Base-by-base conservation (phyloP, 345 rosid species). In the Punica granatum region DNA sequence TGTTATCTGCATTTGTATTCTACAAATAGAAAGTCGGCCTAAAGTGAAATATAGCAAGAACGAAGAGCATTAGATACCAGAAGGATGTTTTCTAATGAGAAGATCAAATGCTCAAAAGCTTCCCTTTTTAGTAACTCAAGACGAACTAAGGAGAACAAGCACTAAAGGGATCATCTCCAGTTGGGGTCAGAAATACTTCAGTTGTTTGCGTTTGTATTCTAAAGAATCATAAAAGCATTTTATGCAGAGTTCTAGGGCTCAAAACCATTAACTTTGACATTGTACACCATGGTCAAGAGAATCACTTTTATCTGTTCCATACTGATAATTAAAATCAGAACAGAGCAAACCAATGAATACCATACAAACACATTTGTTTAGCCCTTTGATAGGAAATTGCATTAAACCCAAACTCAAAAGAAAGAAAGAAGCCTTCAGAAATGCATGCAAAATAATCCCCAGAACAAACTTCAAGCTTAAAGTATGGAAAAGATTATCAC, bases 401-500 rank as follows among this genome's bases (percentile, higher is more conserved):
- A 11, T 37, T 51, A 51, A 51, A 46, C 13, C 58, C 58, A 51
- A 51, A 1, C 7, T 21, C 3, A 11, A 46, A n/a, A 44, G 51
- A 51, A 19, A n/a, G 11, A 25, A 21, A 51, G 30, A 51, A 5
- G 58, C 30, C 58, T 7, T 56, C 8, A 25, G 61, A 56, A 26
- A n/a, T 51, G 21, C 54, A 51, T 1, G n/a, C 53, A 46, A 46
- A 46, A 46, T 46, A 4, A 46, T 46, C 53, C 3, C 53, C 11
- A 23, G 13, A 53, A 3, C 26, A 60, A 58, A 67, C 3, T 67
- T 11, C 48, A 44, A 51, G 48, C 5, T 42, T 60, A 49, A 33
- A 68, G 65, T 58, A 74, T 56, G 63, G 58, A 58, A 49, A 12
- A 69, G 65, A 19, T 51, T 44, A 46, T 66, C 84, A 90, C 96